phyloP scores from a whole-genome alignment of 2,329 filamentous ascomycete genomes.

The Colletotrichum sp. region DNA sequence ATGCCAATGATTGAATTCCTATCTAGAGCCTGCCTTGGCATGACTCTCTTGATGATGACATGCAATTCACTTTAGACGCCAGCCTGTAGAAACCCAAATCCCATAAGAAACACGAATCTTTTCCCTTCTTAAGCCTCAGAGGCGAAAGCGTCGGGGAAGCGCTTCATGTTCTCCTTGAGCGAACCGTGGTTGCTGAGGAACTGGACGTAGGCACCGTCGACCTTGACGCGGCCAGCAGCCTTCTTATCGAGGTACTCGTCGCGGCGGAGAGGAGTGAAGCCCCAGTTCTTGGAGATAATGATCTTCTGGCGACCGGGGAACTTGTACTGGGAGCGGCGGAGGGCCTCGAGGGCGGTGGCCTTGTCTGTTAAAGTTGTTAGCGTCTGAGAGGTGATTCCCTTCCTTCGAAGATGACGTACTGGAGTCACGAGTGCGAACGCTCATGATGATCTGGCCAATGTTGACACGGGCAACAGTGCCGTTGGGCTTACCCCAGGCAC shows the following conservation, averaged over 20 bases:
- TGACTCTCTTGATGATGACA: slow-evolving; percentile 34
- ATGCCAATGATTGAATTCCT: slow-evolving; percentile 25
- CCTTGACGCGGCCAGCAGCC: slow-evolving; percentile 89
- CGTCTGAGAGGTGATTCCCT: not conserved
- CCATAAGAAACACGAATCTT: slow-evolving; percentile 26
- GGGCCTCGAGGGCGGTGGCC: slow-evolving; percentile 93
- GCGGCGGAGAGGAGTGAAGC: slow-evolving; percentile 96
- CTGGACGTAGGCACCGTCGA: slow-evolving; percentile 99
- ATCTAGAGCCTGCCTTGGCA: slow-evolving; percentile 22
- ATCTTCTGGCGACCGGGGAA: slow-evolving; percentile 99
- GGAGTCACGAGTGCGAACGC: slow-evolving; percentile 93
- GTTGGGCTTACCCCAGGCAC: slow-evolving; percentile 99
- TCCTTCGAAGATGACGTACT: slow-evolving; percentile 58
- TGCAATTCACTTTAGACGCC: slow-evolving; percentile 47
- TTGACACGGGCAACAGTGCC: slow-evolving; percentile 99
- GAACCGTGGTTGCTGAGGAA: slow-evolving; percentile 95
- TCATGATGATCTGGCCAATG: slow-evolving; percentile 99
- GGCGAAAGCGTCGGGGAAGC: slow-evolving; percentile 92
- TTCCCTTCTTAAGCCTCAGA: slow-evolving; percentile 50
- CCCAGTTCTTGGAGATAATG: slow-evolving; percentile 99
- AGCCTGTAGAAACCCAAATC: slow-evolving; percentile 42
- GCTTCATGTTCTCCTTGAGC: slow-evolving; percentile 84
- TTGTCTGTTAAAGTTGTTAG: slow-evolving; percentile 65
- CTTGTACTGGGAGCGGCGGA: slow-evolving; percentile 99
- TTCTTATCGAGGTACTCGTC: slow-evolving; percentile 98